Evolutionary conservation across 2,329 filamentous ascomycete species (phyloP).

Genomic region (Lasiodiplodia sp.): DNA sequence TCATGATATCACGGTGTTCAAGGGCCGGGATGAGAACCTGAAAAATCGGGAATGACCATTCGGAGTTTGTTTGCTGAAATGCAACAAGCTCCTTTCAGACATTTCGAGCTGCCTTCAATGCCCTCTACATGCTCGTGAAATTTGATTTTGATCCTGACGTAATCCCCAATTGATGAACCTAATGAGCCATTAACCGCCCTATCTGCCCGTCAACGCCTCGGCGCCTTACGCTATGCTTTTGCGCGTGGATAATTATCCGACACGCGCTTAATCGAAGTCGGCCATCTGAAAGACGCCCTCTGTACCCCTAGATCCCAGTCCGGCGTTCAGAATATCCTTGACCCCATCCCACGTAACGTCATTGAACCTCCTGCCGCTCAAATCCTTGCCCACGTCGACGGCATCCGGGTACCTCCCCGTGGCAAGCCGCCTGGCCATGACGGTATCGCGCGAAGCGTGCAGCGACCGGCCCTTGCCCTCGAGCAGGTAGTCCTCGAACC

Average conservation of each 20-base stretch:
- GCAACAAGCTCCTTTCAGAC: constrained; percentile 1
- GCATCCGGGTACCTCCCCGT: constrained; percentile 66
- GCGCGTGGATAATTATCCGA: background rate
- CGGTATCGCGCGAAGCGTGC: constrained; percentile 73
- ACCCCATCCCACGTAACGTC: constrained; percentile 61
- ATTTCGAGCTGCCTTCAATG: background rate
- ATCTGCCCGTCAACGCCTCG: constrained; percentile 6
- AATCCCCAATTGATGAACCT: background rate
- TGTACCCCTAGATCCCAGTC: constrained; percentile 43
- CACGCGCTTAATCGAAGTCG: background rate
- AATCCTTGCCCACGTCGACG: constrained; percentile 40
- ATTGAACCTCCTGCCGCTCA: constrained; percentile 55
- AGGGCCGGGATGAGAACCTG: constrained; percentile 27
- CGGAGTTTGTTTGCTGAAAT: constrained; percentile 4
- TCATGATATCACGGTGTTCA: constrained; percentile 31
- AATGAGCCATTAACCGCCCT: background rate
- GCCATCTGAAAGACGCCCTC: constrained; percentile 11
- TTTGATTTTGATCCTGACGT: background rate
- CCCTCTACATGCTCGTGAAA: background rate
- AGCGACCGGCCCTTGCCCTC: constrained; percentile 70
- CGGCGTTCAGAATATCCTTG: constrained; percentile 45
- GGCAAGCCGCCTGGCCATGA: constrained; percentile 76
- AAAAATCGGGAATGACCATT: constrained; percentile 26
- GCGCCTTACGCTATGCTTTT: constrained; percentile 24
- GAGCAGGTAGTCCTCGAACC: constrained; percentile 75